Evolutionary conservation across 2,329 filamentous ascomycete species (phyloP), one percentile per base, ranked within the genome.

Genomic region (Ciborinia camelliae): DNA sequence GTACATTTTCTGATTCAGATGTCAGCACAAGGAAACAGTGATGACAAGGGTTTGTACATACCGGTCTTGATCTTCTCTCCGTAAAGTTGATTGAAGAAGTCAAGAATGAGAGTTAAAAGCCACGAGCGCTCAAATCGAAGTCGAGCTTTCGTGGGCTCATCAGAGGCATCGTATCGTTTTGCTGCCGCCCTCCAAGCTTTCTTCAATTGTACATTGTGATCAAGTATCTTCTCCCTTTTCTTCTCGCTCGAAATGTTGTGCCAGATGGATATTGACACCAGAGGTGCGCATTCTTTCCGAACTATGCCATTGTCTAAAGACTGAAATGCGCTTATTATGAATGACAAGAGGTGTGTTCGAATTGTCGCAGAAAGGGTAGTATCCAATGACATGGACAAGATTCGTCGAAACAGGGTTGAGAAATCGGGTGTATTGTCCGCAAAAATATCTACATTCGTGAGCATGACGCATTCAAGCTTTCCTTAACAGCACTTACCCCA

Each of bases 181-280:
- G 82, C 84, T 1, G 92, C 84, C 10, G 93, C 92, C 72, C 92
- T 88, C 95, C 95, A 99, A 58, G 92, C 89, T 76, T 97, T 98
- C 75, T 86, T 88, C 71, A 96, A 78, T 69, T 91, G 88, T n/a
- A 86, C 78, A 54, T 85, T 84, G 70, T 90, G 87, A 51, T 91
- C 87, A 37, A 99, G 82, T 63, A 87, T 85, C 41, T 81, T 80
- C 63, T 96, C 91, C 70, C 92, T 86, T 68, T 87, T 85, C 65
- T 84, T 82, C 41, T 96, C 92, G 64, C 85, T 90, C 37, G 91
- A 90, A 45, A 99, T 79, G 74, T 97, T 96, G 73, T 98, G 91
- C 95, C 95, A 99, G 72, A 95, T 92, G 0, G 91, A 89, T 71
- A 99, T 97, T 15, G 92, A 95, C 26, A 99, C 94, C 60, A 99